phyloP scores from a whole-genome alignment of 2,329 filamentous ascomycete species.

The Juglanconis juglandina region DNA sequence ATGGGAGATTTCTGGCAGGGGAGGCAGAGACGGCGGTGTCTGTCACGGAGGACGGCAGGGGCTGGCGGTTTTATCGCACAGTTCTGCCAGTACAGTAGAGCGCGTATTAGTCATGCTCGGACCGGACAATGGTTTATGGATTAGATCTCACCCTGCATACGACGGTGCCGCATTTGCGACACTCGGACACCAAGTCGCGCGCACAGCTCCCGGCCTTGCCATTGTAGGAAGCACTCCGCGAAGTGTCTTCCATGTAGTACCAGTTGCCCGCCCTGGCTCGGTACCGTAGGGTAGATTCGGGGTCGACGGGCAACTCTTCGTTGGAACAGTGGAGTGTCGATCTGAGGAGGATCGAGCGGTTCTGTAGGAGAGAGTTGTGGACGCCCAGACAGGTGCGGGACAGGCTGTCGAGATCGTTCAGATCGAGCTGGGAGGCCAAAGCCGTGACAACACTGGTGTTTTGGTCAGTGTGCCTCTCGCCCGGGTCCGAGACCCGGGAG shows the following conservation, averaged over 20 bases:
- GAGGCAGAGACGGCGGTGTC: conserved; percentile 77
- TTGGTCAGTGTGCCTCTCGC: conserved; percentile 18
- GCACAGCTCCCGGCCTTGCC: conserved; percentile 78
- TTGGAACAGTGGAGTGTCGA: conserved; percentile 78
- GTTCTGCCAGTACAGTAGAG: conserved; percentile 57
- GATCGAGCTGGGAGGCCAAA: conserved; percentile 74
- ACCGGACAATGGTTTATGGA: neutral
- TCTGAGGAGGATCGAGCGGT: conserved; percentile 67
- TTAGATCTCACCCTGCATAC: conserved; percentile 70
- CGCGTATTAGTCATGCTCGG: neutral
- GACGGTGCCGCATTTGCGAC: conserved; percentile 70
- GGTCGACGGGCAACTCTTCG: conserved; percentile 56
- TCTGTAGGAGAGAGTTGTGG: conserved; percentile 73
- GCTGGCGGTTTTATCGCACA: conserved; percentile 83
- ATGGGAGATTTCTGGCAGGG: conserved; percentile 73
- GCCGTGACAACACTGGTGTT: conserved; percentile 67
- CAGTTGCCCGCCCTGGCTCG: conserved; percentile 56
- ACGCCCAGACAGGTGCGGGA: conserved; percentile 79
- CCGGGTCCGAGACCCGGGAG: conserved; percentile 11
- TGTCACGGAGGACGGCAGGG: conserved; percentile 61
- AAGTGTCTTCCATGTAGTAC: conserved; percentile 56
- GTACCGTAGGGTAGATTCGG: conserved; percentile 55
- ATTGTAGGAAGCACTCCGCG: conserved; percentile 42
- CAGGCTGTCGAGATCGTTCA: conserved; percentile 81
- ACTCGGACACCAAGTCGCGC: conserved; percentile 80